Evolutionary conservation across 345 rosid genomes (phyloP), one percentile per base, ranked within the genome.

Genomic region (Noccaea bulbosa): DNA sequence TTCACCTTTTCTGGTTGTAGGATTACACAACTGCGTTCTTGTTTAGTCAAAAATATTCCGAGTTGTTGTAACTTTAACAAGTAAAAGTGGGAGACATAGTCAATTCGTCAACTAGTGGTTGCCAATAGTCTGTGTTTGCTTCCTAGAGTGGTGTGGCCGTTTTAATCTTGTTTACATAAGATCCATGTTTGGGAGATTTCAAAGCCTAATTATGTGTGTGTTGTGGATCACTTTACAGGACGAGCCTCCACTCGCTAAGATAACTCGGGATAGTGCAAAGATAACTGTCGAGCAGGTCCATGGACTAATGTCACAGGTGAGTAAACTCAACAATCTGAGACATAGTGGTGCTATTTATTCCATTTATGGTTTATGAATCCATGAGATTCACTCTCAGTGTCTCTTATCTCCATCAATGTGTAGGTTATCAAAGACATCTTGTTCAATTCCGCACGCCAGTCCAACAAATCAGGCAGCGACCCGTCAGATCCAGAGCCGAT

Each of bases 221-320:
- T 1, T 49, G 11, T 77, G 62, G 34, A 17, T 62, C 49, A 70
- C 58, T 67, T 67, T 83, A 81, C 86, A 95, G 98, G 99, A 95
- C 57, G 99, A 92, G 73, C 83, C 97, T 45, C 99, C 86, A 69
- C 96, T 95, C 39, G 86, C 92, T n/a, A 95, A 95, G 87, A 95
- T 95, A 60, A 92, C 99, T 53, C 85, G 98, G 16, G 99, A 95
- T 58, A 88, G 99, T 67, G 90, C 98, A 24, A 95, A 95, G 81
- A 92, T 92, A 72, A 92, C 99, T 0, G 96, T 92, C 37, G 99
- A 95, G 78, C 99, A 90, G 80, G 98, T 92, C 39, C 97, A 95
- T 78, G 99, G 99, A 37, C 80, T 95, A 49, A 95, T 95, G 98
- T 95, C 98, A 11, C 99, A 95, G 98, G 99, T 92, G 79, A 79